Conservation (phyloP, 176 grass and related monocot species). For the Zoysia japonica region DNA sequence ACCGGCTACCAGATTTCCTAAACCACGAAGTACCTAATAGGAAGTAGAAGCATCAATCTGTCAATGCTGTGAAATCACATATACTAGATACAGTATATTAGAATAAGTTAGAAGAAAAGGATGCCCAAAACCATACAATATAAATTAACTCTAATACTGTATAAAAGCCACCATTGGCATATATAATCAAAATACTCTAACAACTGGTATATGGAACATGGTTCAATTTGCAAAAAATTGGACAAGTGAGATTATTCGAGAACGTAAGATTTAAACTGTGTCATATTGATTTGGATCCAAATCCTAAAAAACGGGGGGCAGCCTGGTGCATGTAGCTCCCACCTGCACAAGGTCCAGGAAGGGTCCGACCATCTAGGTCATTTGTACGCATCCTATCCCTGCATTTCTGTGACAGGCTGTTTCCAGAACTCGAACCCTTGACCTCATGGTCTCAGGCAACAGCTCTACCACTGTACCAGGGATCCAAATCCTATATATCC, state of each 20-base stretch:
- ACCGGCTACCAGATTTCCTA: slow-evolving; percentile 90
- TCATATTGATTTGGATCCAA: neutral
- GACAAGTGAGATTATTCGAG: neutral
- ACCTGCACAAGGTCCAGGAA: no score
- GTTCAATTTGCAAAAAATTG: neutral
- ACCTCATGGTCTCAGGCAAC: no score
- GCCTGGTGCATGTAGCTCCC: no score
- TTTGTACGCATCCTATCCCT: no score
- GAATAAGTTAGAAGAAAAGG: neutral
- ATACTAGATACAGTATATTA: neutral
- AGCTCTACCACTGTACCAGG: no score
- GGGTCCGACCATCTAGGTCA: no score
- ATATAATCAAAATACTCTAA: neutral
- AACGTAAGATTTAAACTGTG: neutral
- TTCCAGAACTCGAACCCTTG: no score
- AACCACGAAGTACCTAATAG: slow-evolving; percentile 82
- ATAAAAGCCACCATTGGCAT: neutral
- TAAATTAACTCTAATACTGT: neutral
- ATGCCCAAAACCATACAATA: neutral
- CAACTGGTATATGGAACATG: neutral
- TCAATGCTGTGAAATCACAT: slow-evolving; percentile 23
- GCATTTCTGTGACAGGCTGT: no score
- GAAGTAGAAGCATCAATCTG: slow-evolving; percentile 39
- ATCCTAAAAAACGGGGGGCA: neutral
- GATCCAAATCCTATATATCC: neutral